phyloP scores from a whole-genome alignment of 495 filamentous ascomycete species.

The Tuber calosporum region DNA sequence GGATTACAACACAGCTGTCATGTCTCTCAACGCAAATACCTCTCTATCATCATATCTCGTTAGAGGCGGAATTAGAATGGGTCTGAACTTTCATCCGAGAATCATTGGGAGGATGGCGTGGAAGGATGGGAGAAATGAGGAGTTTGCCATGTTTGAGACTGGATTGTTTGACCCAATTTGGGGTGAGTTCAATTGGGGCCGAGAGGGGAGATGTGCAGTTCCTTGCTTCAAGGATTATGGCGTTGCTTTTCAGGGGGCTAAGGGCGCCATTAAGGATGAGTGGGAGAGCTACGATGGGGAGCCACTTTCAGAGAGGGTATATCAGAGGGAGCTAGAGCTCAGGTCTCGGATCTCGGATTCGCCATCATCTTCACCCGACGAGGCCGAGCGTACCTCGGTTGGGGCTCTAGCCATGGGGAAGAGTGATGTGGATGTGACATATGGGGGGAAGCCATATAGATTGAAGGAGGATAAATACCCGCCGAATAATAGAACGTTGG shows the following conservation, averaged over 20 bases:
- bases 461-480: slow-evolving; percentile 49
- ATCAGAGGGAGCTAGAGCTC: slow-evolving; percentile 8
- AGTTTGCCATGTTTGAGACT: slow-evolving; percentile 54
- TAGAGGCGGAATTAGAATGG: slow-evolving; percentile 54
- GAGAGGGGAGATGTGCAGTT: slow-evolving; percentile 50
- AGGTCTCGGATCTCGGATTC: slow-evolving; percentile 6
- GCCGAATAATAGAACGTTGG: slow-evolving; percentile 51
- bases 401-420: slow-evolving; percentile 29
- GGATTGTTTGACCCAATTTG: slow-evolving; percentile 55
- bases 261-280: slow-evolving; percentile 47
- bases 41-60: slow-evolving; percentile 53
- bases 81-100: slow-evolving; percentile 53
- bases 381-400: slow-evolving; percentile 1
- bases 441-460: slow-evolving; percentile 44
- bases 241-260: slow-evolving; percentile 47
- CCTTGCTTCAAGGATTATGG: slow-evolving; percentile 53
- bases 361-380: slow-evolving; percentile 15
- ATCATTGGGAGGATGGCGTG: slow-evolving; percentile 54
- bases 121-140: slow-evolving; percentile 50
- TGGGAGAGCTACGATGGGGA: slow-evolving; percentile 51
- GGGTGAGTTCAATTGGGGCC: slow-evolving; percentile 53
- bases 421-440: slow-evolving; percentile 36
- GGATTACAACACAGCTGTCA: slow-evolving; percentile 56
- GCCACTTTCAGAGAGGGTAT: slow-evolving; percentile 35
- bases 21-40: slow-evolving; percentile 52